Conservation (phyloP, 2,329 filamentous ascomycete genomes). For the Coniochaeta ligniaria region DNA sequence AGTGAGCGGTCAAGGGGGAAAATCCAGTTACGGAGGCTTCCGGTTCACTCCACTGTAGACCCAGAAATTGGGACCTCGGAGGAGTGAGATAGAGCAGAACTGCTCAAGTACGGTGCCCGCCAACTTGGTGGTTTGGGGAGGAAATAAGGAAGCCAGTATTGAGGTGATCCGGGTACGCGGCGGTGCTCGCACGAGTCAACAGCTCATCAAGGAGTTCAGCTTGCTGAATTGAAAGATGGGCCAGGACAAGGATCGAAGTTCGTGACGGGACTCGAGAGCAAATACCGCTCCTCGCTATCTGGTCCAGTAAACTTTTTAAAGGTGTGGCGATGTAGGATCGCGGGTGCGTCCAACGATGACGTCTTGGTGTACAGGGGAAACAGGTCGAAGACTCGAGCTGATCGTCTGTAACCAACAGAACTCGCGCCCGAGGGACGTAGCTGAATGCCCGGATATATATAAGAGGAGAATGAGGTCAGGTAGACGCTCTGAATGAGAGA, state of each 20-base stretch:
- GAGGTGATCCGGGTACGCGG: not conserved
- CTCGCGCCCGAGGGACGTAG: not conserved
- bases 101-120: conserved; percentile 42
- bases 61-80: conserved; percentile 82
- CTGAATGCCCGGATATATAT: not conserved
- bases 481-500: not conserved
- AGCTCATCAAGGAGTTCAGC: not conserved
- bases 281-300: not conserved
- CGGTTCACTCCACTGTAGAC: conserved; percentile 95
- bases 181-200: not conserved
- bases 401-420: not conserved
- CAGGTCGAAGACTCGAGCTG: not conserved
- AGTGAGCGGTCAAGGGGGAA: not conserved
- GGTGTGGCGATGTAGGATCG: not conserved
- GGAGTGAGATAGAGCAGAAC: conserved; percentile 74
- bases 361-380: not conserved
- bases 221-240: not conserved
- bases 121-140: conserved; percentile 24
- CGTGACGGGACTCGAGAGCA: not conserved
- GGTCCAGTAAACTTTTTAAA: not conserved
- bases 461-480: not conserved
- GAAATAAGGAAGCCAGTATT: not conserved
- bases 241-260: not conserved
- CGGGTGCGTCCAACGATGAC: not conserved
- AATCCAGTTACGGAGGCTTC: conserved; percentile 87